Evolutionary conservation across 345 rosid species (phyloP).

Genomic region (Citrus australasica): DNA sequence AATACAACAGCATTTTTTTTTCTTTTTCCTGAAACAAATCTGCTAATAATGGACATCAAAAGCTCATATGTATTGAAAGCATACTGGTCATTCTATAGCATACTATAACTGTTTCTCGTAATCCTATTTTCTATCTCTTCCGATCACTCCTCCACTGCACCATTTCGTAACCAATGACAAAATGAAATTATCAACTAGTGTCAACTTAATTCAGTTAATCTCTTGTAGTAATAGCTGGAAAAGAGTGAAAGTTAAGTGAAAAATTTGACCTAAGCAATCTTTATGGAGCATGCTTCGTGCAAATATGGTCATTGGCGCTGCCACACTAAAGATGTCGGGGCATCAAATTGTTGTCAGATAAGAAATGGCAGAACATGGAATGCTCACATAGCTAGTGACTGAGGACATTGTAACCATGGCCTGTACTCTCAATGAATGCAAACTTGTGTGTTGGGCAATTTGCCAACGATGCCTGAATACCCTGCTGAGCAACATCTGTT

Average conservation of each 20-base stretch:
- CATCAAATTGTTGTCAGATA: slow-evolving; percentile 6
- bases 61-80: too few species aligned
- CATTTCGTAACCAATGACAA: not conserved
- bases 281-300: not conserved
- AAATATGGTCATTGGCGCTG: slow-evolving; percentile 3
- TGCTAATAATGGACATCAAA: too few species aligned
- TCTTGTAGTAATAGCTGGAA: not conserved
- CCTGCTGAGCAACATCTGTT: slow-evolving; percentile 11
- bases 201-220: not conserved
- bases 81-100: not conserved
- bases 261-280: not conserved
- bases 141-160: not conserved
- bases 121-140: not conserved
- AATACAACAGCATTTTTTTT: not conserved
- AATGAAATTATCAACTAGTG: not conserved
- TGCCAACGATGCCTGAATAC: not conserved
- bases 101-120: not conserved
- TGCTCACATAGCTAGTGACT: not conserved
- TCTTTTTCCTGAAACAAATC: not conserved
- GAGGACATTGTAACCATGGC: slow-evolving; percentile 3
- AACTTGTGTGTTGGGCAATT: not conserved
- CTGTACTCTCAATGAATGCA: slow-evolving; percentile 7
- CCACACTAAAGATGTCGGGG: not conserved
- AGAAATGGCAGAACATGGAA: not conserved
- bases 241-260: not conserved